Conservation (phyloP, 208 protist genomes). For the Trypanosomatidae sp. region DNA sequence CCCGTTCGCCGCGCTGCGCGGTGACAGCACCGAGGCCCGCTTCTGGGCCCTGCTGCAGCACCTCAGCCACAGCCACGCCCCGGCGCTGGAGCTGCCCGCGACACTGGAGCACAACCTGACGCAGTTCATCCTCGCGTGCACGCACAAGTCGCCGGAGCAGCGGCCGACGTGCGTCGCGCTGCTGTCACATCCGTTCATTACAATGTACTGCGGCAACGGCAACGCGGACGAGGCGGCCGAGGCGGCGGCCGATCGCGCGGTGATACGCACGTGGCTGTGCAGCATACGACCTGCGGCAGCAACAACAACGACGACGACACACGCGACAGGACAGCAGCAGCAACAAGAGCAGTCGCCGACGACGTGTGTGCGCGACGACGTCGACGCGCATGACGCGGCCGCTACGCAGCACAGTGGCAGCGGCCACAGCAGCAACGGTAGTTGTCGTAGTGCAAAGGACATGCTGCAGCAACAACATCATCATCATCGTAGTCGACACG, state of each 20-base stretch:
- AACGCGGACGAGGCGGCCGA: not conserved
- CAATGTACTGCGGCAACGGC: slow-evolving; percentile 3
- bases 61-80: slow-evolving; percentile 26
- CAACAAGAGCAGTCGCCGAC: too few species aligned
- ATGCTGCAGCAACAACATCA: not conserved
- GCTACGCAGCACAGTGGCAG: not conserved
- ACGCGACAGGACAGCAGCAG: too few species aligned
- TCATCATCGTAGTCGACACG: too few species aligned
- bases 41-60: slow-evolving; percentile 84
- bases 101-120: slow-evolving; percentile 29
- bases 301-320: not conserved
- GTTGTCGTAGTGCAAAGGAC: not conserved
- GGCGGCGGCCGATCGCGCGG: not conserved
- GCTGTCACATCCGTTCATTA: slow-evolving; percentile 60
- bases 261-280: not conserved
- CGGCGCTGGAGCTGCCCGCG: slow-evolving; percentile 38
- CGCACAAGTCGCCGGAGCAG: slow-evolving; percentile 31
- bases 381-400: too few species aligned
- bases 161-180: slow-evolving; percentile 58
- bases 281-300: not conserved
- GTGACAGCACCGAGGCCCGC: slow-evolving; percentile 48
- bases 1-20: slow-evolving; percentile 48
- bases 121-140: slow-evolving; percentile 61
- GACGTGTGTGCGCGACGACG: too few species aligned
- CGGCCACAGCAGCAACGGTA: not conserved